These are phyloP conservation scores for Theobroma grandiflorum DNA, from an alignment of 441 rosid genomes.

Conservation along the genomic window DNA sequence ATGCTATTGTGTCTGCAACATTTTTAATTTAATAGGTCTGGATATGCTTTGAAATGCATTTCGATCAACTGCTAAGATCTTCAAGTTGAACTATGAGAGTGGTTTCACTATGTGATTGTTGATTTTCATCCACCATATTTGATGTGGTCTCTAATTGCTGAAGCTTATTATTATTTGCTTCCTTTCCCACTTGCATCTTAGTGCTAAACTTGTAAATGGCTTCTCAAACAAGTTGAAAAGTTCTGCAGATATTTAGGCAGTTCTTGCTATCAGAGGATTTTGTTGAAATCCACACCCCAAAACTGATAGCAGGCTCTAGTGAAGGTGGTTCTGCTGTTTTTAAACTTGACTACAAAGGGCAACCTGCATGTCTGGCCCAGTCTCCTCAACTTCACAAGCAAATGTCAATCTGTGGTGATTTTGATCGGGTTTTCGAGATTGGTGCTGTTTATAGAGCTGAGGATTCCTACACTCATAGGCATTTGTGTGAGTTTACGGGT, in stretches of 20 bases:
- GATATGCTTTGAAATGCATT: conserved; percentile 15
- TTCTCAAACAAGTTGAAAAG: conserved; percentile 4
- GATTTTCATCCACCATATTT: conserved; percentile 7
- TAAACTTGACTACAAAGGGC: conserved; percentile 79
- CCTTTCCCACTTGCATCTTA: not conserved
- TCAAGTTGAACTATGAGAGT: not conserved
- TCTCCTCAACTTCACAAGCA: conserved; percentile 83
- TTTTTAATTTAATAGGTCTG: not conserved
- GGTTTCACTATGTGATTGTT: not conserved
- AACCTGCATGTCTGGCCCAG: conserved; percentile 71
- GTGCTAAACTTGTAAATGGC: conserved; percentile 4
- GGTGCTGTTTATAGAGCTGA: conserved; percentile 78
- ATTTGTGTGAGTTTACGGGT: conserved; percentile 85
- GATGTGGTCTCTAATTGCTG: not conserved
- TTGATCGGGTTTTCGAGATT: conserved; percentile 66
- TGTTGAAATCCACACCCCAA: conserved; percentile 83
- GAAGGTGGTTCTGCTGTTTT: conserved; percentile 97
- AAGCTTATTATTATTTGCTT: not conserved
- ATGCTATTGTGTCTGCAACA: not conserved
- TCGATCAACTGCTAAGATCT: not conserved
- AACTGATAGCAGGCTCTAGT: conserved; percentile 82
- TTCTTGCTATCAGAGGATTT: conserved; percentile 58
- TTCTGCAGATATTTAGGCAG: conserved; percentile 70
- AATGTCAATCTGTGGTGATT: conserved; percentile 69
- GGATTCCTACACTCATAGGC: conserved; percentile 77